These are phyloP conservation scores for Clitoria ternatea DNA, from an alignment of 306 rosid species.

Conservation along the genomic window DNA sequence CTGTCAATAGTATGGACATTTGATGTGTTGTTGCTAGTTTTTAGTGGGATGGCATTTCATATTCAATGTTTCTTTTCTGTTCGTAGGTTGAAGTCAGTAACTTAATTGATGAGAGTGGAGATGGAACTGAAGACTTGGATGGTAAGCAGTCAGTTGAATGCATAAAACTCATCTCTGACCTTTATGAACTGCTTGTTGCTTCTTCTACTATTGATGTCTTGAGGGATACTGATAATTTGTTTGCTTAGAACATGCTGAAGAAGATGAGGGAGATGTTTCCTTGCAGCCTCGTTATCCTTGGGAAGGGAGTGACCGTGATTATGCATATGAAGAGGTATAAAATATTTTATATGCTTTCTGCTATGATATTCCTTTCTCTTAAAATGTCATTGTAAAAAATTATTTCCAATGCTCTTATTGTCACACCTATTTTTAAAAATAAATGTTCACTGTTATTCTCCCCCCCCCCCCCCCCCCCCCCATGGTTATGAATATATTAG, in stretches of 20 bases:
- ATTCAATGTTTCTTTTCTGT: slow-evolving; percentile 1
- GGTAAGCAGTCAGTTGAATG: slow-evolving; percentile 38
- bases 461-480: no score
- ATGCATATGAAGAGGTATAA: slow-evolving; percentile 88
- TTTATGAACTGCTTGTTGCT: neutral
- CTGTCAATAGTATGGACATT: neutral
- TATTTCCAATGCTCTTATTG: no score
- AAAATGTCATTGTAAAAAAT: neutral
- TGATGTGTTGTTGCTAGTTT: neutral
- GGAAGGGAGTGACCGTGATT: slow-evolving; percentile 92
- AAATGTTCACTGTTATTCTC: no score
- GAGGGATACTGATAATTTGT: neutral
- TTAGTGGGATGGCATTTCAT: neutral
- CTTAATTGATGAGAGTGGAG: slow-evolving; percentile 62
- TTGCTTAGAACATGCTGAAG: slow-evolving; percentile 52
- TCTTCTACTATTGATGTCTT: neutral
- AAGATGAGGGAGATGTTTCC: slow-evolving; percentile 57
- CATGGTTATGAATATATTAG: no score
- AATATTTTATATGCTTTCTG: neutral
- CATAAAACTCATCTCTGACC: neutral
- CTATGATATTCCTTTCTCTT: no score
- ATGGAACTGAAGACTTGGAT: slow-evolving; percentile 62
- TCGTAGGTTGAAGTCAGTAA: slow-evolving; percentile 67
- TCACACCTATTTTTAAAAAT: neutral
- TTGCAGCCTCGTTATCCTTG: slow-evolving; percentile 63